Base-by-base conservation (phyloP, 441 rosid genomes). In the Lagerstroemia fauriei region DNA sequence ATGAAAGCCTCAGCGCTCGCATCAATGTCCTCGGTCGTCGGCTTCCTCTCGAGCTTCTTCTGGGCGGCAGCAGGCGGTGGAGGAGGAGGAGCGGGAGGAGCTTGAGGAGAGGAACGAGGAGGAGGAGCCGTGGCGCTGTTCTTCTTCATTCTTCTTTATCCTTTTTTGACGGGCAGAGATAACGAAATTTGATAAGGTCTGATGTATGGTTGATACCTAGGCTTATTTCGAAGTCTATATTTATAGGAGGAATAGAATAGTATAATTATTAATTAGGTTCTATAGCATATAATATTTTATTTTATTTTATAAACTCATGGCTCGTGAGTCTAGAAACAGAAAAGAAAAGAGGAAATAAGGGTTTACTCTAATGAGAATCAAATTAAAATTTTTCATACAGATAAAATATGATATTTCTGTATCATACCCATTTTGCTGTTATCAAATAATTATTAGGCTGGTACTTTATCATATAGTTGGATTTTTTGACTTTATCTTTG, bases 1-100 rank as follows among this genome's bases (percentile, higher is more conserved):
- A 93, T 95, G 87, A 95, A 95, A n/a, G 92, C 93, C 76, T 95
- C 98, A 0, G 97, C 98, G 50, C 95, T 91, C 76, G 91, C 85
- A 29, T 95, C 89, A 46, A 95, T 88, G 86, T 95, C 97, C 84
- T 87, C 87, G n/a, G 89, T 84, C 27, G 90, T 84, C 27, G 90
- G 88, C 84, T 81, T 72, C 77, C 88, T 88, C 84, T 83, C 87
- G 9, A 87, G 84, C 78, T 81, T 81, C 32, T 51, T 78, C 47
- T 63, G 14, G 46, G 79, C 80, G 13, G n/a, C 76, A 3, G 82
- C 27, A 8, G 72, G 27, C 16, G 72, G 11, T 4, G 18, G 57
- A 0, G 72, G 11, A 10, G 56, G 48, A 24, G 82, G 32, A n/a
- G 82, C 32, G 8, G 82, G 76, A 79, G 76, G 50, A 34, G 76